These are phyloP conservation scores for Exidia glandulosa DNA, from an alignment of 768 basidiomycete species.

Conservation along the genomic window DNA sequence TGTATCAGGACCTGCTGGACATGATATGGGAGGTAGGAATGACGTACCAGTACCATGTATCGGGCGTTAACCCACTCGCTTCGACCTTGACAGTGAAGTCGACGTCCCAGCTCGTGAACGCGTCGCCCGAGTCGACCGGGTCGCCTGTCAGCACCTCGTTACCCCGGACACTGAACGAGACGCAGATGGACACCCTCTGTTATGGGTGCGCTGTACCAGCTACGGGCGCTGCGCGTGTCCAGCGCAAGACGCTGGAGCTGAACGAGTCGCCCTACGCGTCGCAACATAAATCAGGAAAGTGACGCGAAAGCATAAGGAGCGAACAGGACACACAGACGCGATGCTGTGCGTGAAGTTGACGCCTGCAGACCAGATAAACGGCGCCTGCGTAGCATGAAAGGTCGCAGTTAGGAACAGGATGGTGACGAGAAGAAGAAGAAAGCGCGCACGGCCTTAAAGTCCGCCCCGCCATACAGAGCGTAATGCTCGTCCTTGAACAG, in stretches of 20 bases:
- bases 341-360: constrained; percentile 39
- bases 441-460: constrained; percentile 34
- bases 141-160: neutral
- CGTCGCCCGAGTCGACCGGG: constrained; percentile 7
- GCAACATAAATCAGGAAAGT: constrained; percentile 5
- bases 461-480: constrained; percentile 36
- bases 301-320: neutral
- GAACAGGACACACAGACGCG: constrained; percentile 8
- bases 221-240: constrained; percentile 11
- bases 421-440: neutral
- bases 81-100: constrained; percentile 18
- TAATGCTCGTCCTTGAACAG: constrained; percentile 40
- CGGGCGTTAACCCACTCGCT: constrained; percentile 11
- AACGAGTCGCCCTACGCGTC: constrained; percentile 11
- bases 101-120: constrained; percentile 14
- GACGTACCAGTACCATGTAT: neutral
- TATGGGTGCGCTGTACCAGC: constrained; percentile 2
- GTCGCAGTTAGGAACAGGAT: neutral
- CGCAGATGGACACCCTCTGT: constrained; percentile 7
- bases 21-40: neutral
- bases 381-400: constrained; percentile 27
- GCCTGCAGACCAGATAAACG: constrained; percentile 38
- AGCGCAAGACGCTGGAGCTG: constrained; percentile 12
- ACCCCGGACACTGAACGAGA: constrained; percentile 3
- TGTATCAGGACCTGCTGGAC: neutral